These are phyloP conservation scores for Dillenia turbinata DNA, from an alignment of 164 flowering plant genomes.

Conservation along the genomic window DNA sequence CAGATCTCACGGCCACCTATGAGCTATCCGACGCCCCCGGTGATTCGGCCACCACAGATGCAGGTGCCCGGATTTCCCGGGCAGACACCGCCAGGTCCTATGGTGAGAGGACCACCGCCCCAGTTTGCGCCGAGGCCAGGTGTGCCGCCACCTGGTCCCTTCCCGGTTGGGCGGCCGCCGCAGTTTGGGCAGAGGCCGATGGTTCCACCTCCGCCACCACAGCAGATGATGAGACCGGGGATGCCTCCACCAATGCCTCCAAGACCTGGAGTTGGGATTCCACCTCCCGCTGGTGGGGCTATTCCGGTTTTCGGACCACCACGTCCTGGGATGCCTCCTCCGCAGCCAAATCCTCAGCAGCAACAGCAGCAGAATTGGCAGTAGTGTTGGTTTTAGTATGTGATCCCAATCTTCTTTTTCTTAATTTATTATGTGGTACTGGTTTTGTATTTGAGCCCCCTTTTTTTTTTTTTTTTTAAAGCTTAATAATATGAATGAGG, in stretches of 20 bases:
- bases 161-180: constrained; percentile 24
- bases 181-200: constrained; percentile 39
- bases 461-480: no score
- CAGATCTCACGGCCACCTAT: constrained; percentile 77
- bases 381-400: constrained; percentile 13
- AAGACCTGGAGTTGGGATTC: constrained; percentile 35
- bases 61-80: constrained; percentile 53
- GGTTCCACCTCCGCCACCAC: constrained; percentile 21
- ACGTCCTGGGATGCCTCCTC: constrained; percentile 62
- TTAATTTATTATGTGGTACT: no score
- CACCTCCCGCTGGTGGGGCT: constrained; percentile 47
- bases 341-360: constrained; percentile 29
- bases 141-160: constrained; percentile 38
- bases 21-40: constrained; percentile 50
- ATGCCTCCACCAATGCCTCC: constrained; percentile 31
- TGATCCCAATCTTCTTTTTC: neutral
- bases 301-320: constrained; percentile 43
- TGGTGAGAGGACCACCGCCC: constrained; percentile 48
- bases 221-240: constrained; percentile 50
- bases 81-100: constrained; percentile 38
- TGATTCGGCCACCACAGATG: constrained; percentile 54
- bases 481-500: no score
- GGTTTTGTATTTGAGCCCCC: no score
- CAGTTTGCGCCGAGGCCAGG: constrained; percentile 53
- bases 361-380: constrained; percentile 29